phyloP scores from a whole-genome alignment of 306 rosid species.

The Datisca glomerata region DNA sequence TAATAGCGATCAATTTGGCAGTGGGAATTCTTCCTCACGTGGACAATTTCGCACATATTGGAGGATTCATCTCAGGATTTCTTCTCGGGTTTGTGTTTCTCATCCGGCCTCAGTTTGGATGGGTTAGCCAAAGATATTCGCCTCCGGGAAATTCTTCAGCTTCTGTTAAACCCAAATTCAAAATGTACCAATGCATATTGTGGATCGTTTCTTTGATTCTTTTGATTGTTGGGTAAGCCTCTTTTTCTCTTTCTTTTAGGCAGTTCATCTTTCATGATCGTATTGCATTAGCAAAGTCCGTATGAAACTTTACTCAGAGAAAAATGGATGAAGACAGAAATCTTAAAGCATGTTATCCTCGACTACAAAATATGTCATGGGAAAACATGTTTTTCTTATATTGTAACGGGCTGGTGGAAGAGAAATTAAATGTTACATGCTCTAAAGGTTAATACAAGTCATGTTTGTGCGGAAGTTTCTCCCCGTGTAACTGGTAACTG shows the following conservation, averaged over 20 bases:
- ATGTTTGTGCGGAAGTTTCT: too few relatives aligned
- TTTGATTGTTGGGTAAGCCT: slow-evolving; percentile 65
- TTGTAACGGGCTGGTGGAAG: too few relatives aligned
- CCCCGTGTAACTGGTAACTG: too few relatives aligned
- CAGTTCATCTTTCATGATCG: background rate
- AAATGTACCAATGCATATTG: slow-evolving; percentile 68
- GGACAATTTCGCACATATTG: slow-evolving; percentile 95
- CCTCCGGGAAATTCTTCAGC: slow-evolving; percentile 22
- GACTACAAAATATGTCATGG: too few relatives aligned
- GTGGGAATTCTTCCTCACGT: slow-evolving; percentile 94
- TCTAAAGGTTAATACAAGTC: too few relatives aligned
- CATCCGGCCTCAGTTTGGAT: slow-evolving; percentile 89
- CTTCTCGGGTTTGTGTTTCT: slow-evolving; percentile 90
- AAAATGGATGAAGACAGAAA: too few relatives aligned
- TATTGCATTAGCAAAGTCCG: background rate
- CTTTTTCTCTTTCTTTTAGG: background rate
- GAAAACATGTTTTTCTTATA: too few relatives aligned
- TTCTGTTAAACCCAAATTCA: slow-evolving; percentile 52
- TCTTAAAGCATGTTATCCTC: too few relatives aligned
- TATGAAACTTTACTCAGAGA: too few relatives aligned
- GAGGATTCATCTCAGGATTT: slow-evolving; percentile 87
- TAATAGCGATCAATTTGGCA: slow-evolving; percentile 71
- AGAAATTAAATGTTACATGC: too few relatives aligned
- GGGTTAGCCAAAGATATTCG: slow-evolving; percentile 73
- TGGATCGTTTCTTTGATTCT: slow-evolving; percentile 66